Base-by-base conservation (phyloP, 1,139 yeast species). In the Taphrina confusa region DNA sequence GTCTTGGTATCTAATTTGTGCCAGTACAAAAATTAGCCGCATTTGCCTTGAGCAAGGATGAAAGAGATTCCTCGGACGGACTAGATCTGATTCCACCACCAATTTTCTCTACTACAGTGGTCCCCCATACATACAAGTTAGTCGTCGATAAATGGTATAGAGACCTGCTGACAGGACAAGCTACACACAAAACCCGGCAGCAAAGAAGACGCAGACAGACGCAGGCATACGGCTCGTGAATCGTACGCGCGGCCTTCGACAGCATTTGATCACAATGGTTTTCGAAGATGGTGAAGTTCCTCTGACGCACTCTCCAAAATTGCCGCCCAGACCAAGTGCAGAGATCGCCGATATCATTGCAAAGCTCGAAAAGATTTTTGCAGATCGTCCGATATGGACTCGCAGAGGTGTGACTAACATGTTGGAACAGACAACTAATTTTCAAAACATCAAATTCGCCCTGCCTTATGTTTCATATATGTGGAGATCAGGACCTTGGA, bases 401-500 rank as follows among this genome's bases (percentile, higher is more conserved):
- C 78, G 97, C 63, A 80, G 85, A 63, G 95, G 87, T 63, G 70
- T 92, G 40, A 82, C 81, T 62, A 78, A 78, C 63, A 73, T 87
- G 44, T 76, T 89, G 0, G 70, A 73, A 2, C 77, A 78, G 11
- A 73, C 81, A 51, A 75, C 78, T 64, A 74, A 79, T 63, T 6
- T 61, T 57, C 20, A 65, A 45, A 78, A 80, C 18, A 72, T 91
- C 42, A 84, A 87, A 66, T 83, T 80, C 64, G 94, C 96, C 0
- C 73, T 94, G 55, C 96, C 97, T 0, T 84, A 87, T 68, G 86
- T 90, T 0, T 79, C 96, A 0, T 92, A 82, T 70, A 79, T 87
- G 40, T 87, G 84, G 71, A 82, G 85, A 33, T 86, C 86, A 69
- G 98, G 99, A 0, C 98, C 98, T 0, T 92, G 96, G 96, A 79